A percentile compares a stretch with the other conserved stretches of the same genome.
phyloP scores from a whole-genome alignment of 768 basidiomycete species.

The Mycena leptocephala region DNA sequence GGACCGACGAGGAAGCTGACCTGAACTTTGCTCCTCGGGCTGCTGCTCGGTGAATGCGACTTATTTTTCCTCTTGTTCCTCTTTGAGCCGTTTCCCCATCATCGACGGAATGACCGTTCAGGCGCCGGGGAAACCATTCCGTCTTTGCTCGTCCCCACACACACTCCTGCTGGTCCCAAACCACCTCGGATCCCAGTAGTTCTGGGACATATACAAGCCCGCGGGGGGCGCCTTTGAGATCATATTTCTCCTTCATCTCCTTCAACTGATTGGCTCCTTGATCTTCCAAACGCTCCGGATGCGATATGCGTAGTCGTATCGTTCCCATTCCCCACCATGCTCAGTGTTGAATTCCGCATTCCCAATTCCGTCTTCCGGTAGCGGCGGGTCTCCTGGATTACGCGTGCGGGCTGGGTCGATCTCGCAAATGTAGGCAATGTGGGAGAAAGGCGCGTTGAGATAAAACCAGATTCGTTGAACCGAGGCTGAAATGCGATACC shows the following conservation, averaged over 20 bases:
- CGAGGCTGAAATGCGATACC: slow-evolving; percentile 42
- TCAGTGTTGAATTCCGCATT: slow-evolving; percentile 37
- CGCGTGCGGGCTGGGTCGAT: slow-evolving; percentile 39
- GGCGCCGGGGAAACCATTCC: too few species aligned
- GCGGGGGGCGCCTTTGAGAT: too few species aligned
- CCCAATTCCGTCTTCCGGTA: slow-evolving; percentile 36
- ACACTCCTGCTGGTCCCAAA: slow-evolving; percentile 16
- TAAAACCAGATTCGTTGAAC: slow-evolving; percentile 41
- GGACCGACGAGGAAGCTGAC: too few species aligned
- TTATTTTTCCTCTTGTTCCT: too few species aligned
- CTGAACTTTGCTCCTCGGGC: too few species aligned
- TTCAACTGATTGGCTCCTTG: slow-evolving; percentile 23
- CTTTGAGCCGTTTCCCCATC: too few species aligned
- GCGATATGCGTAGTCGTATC: slow-evolving; percentile 40
- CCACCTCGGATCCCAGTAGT: background rate
- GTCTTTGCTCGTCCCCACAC: slow-evolving; percentile 16
- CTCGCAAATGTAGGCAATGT: slow-evolving; percentile 36
- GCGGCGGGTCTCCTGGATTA: slow-evolving; percentile 12
- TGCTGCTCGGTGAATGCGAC: too few species aligned
- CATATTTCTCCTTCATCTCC: slow-evolving; percentile 25
- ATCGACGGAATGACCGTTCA: too few species aligned
- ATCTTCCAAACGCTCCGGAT: slow-evolving; percentile 32
- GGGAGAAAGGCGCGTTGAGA: slow-evolving; percentile 37
- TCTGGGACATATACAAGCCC: slow-evolving; percentile 33
- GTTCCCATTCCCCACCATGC: slow-evolving; percentile 28